Percentiles rank a stretch among this genome's conserved stretches.
phyloP scores from a whole-genome alignment of 225 moss, liverwort and hornwort species.

The Straminergon stramineum region DNA sequence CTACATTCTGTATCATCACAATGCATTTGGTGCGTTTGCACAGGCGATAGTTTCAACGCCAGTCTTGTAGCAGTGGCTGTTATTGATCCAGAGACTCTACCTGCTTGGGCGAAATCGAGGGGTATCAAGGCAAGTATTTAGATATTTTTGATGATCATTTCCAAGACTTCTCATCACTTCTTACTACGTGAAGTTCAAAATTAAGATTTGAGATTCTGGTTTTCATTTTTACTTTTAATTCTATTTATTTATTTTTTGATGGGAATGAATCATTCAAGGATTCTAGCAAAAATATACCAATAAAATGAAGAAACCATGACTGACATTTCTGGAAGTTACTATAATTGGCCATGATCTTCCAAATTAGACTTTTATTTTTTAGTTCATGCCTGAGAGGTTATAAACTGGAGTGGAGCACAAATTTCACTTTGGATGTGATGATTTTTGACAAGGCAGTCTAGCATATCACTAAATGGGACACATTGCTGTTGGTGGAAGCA shows the following conservation, averaged over 20 bases:
- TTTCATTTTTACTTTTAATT: background rate
- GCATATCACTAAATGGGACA: background rate
- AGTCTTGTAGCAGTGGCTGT: conserved; percentile 79
- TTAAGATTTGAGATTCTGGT: background rate
- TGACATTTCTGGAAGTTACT: background rate
- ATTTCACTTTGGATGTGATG: background rate
- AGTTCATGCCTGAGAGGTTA: background rate
- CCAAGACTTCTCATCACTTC: background rate
- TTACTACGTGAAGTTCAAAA: background rate
- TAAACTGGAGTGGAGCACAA: background rate
- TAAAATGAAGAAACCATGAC: background rate
- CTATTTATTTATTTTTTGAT: too few relatives aligned
- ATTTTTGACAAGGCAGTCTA: background rate
- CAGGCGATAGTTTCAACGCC: conserved; percentile 85
- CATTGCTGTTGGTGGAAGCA: conserved; percentile 13
- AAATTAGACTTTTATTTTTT: background rate
- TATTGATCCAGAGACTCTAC: conserved; percentile 75
- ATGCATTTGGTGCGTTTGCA: conserved; percentile 1
- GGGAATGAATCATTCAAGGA: background rate
- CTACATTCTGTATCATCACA: background rate
- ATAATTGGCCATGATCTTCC: background rate
- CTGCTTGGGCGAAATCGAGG: conserved; percentile 73
- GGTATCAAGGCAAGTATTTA: conserved; percentile 52
- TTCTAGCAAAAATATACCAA: background rate
- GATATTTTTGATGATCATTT: background rate